phyloP scores from a whole-genome alignment of 768 basidiomycete genomes.

The Boletus tomentosulus region DNA sequence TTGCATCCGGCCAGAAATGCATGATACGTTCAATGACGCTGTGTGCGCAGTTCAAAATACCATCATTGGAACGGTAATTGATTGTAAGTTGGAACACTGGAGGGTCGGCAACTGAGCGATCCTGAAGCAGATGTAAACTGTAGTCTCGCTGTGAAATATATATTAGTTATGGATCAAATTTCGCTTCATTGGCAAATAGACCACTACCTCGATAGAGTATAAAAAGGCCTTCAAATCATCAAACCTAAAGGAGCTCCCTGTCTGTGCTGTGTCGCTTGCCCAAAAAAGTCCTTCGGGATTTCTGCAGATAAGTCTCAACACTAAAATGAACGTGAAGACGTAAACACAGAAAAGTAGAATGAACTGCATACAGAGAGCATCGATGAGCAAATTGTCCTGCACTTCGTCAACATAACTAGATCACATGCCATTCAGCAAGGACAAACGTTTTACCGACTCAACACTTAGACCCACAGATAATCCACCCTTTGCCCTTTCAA shows the following conservation, averaged over 20 bases:
- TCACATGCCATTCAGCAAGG: not conserved
- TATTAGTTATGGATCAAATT: not conserved
- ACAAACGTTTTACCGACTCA: too few species aligned
- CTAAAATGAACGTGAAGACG: conserved; percentile 32
- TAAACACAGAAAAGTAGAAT: not conserved
- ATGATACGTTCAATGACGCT: conserved; percentile 60
- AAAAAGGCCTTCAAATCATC: conserved; percentile 67
- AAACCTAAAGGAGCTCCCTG: conserved; percentile 71
- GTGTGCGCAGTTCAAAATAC: conserved; percentile 47
- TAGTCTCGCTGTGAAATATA: conserved; percentile 19
- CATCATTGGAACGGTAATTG: too few species aligned
- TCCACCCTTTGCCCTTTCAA: conserved; percentile 47
- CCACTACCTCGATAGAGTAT: conserved; percentile 55
- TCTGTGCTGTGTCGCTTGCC: conserved; percentile 80
- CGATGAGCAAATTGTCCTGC: conserved; percentile 68
- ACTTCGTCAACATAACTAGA: conserved; percentile 66
- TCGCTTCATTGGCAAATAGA: not conserved
- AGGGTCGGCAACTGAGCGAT: conserved; percentile 24
- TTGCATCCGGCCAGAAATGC: conserved; percentile 58
- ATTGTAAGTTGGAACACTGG: too few species aligned
- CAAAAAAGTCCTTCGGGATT: conserved; percentile 72
- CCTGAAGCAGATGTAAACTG: conserved; percentile 2
- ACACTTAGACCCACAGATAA: conserved; percentile 43
- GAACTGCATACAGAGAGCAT: conserved; percentile 47
- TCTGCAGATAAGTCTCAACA: conserved; percentile 55